Base-by-base conservation (phyloP, 2,329 filamentous ascomycete species). In the Cytospora mali region DNA sequence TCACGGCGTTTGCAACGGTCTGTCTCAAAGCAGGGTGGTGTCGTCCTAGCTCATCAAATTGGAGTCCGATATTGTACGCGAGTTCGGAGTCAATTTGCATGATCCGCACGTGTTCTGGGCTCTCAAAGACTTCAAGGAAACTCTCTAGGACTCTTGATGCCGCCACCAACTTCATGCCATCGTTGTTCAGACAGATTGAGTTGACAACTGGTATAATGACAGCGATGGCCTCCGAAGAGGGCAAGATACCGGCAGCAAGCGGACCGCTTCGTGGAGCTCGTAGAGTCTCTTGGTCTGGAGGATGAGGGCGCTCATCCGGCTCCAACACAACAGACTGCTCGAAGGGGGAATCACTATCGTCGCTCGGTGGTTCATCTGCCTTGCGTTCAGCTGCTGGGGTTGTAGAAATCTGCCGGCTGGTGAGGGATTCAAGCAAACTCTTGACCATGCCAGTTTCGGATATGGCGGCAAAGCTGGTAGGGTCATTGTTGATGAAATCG, bases 401-500 rank as follows among this genome's bases (percentile, higher is more conserved):
- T 56, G 79, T 71, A 6, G 76, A 70, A 6, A 86, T 72, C 6
- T 77, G 70, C 28, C 77, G 78, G 5, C 84, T 81, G 1, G 87
- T 96, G 59, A 98, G 85, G 4, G 93, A 88, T 74, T 94, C 89
- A 16, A 99, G 81, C 63, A 97, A 90, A 57, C 88, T 91, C 72
- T 90, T 90, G 70, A 95, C 93, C 69, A 99, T 84, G 25, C 93
- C 93, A 56, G 95, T 94, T 76, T 99, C 95, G 16, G 92, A 92
- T 67, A 99, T 95, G 27, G 97, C 92, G 29, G 92, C 90, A 74
- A 97, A 99, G 75, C 95, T 99, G 0, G 95, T 99, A 0, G 95
- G 95, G 71, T 99, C 95, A 72, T 98, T 97, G 76, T 99, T 96
- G 70, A 99, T 96, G 75, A 99, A 99, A 69, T 92, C 94, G 72